Conservation (phyloP, 2,329 filamentous ascomycete genomes). For the Phyllosticta capitalensis region DNA sequence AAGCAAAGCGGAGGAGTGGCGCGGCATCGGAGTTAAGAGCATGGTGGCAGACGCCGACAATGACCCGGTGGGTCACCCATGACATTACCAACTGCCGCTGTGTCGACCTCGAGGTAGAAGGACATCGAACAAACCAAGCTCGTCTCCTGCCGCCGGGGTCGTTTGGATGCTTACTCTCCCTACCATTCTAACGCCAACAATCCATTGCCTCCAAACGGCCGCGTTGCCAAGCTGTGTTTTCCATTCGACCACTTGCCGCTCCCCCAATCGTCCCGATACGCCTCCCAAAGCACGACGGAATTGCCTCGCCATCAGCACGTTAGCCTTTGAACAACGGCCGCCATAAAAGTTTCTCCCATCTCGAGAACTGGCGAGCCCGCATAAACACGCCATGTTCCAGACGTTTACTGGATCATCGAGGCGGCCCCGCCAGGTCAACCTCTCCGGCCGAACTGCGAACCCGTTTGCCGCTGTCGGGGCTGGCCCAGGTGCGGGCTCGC, state of each 20-base stretch:
- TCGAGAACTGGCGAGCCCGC: background rate
- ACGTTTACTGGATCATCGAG: conserved; percentile 84
- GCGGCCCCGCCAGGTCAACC: conserved; percentile 83
- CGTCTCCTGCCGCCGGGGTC: background rate
- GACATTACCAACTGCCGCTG: background rate
- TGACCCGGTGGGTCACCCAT: background rate
- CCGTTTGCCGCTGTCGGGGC: conserved; percentile 58
- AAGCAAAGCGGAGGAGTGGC: background rate
- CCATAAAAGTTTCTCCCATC: background rate
- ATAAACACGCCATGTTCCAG: conserved; percentile 58
- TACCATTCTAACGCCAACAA: background rate
- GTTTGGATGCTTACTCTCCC: background rate
- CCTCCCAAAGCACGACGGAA: background rate
- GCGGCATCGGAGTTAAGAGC: background rate
- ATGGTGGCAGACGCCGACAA: background rate
- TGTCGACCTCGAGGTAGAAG: background rate
- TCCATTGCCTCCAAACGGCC: background rate
- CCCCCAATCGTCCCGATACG: background rate
- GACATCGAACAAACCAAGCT: background rate
- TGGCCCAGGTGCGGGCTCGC: conserved; percentile 48
- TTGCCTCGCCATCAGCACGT: background rate
- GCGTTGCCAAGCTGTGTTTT: background rate
- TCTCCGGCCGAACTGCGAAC: conserved; percentile 74
- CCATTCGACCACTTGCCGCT: background rate
- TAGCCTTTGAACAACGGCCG: background rate